Evolutionary conservation across 106 monocot species (phyloP), one percentile per base, ranked within the genome.

Genomic region (Dioscorea zingiberensis): DNA sequence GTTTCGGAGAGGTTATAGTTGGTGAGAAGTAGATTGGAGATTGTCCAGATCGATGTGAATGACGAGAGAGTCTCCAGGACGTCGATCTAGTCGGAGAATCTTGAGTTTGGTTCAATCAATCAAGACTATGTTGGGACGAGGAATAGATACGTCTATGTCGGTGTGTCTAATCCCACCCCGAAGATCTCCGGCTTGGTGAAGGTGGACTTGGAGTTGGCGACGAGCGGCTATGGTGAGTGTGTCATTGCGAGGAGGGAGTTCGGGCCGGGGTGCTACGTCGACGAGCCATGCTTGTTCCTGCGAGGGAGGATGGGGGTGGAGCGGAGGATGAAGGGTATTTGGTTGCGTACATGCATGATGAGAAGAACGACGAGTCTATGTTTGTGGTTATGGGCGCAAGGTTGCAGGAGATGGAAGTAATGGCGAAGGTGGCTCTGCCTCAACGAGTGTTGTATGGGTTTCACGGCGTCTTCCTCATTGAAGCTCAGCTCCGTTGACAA

Each of bases 311-410:
- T 13, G 49, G 2, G 49, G 49, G 49, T 18, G 49, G 49, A 16
- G 49, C 7, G 32, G 90, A 90, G 68, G 90, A 90, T 46, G 83
- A 83, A 2, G 90, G 90, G 7, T 90, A 90, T 55, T 10, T 86
- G 66, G 83, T 90, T 32, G 57, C 63, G 10, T 90, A 80, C 62
- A 74, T 90, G 54, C 90, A 90, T 38, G 68, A 90, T 59, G 90
- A 90, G 78, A 32, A n/a, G 10, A 75, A 23, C 0, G 80, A 69
- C 25, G 75, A 86, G 72, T 86, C 85, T 18, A 78, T 29, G 18
- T 90, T 86, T 30, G 63, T 86, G 49, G 80, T 90, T 65, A 86
- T 90, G 90, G 90, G 86, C 70, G 86, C 90, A 7, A 68, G 65
- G 58, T 86, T 83, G 64, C 80, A 80, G 63, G 58, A 75, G 47